Base-by-base conservation (phyloP, 164 flowering plant species). In the Annona cherimola region DNA sequence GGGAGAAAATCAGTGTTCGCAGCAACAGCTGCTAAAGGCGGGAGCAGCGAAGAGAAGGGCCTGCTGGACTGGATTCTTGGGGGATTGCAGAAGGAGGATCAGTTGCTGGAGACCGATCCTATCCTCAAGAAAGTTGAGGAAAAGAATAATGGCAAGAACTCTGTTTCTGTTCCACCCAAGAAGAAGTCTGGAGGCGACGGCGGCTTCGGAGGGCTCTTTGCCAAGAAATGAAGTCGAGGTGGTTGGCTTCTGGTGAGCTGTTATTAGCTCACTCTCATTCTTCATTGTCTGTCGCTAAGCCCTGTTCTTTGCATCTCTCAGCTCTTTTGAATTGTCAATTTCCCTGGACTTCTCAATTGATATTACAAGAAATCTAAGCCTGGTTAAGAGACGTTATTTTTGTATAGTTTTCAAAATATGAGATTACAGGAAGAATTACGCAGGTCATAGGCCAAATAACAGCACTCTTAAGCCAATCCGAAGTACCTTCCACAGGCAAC, bases 41-140 rank as follows among this genome's bases (percentile, higher is more conserved):
- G 67, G 62, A 72, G 83, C 9, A 69, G 84, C 75, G 88, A 87
- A 77, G 97, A 91, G 79, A 91, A 93, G 74, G 74, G 93, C 4
- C 62, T 84, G 41, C 63, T 87, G 26, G 98, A 90, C 68, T 91
- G 86, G 84, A 77, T 94, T 5, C 60, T 85, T 1, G 94, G 97
- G 14, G 84, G 78, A 1, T 61, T 93, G 60, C 72, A 64, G 76
- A 93, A 93, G 78, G 80, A 89, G 70, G 98, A 93, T 41, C 95
- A 89, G 80, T 76, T 93, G 61, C 76, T 79, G 40, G 98, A 93
- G 80, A 87, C 91, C n/a, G 98, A 93, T 66, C 98, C 98, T 0
- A 76, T 93, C 45, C 89, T 93, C 73, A 81, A 91, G 86, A 93
- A 93, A 80, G 96, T 83, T 54, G 98, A 93, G 76, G 96, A 82